These are phyloP conservation scores for Teunomyces pallodes DNA, from an alignment of 805 yeast species.

Conservation along the genomic window DNA sequence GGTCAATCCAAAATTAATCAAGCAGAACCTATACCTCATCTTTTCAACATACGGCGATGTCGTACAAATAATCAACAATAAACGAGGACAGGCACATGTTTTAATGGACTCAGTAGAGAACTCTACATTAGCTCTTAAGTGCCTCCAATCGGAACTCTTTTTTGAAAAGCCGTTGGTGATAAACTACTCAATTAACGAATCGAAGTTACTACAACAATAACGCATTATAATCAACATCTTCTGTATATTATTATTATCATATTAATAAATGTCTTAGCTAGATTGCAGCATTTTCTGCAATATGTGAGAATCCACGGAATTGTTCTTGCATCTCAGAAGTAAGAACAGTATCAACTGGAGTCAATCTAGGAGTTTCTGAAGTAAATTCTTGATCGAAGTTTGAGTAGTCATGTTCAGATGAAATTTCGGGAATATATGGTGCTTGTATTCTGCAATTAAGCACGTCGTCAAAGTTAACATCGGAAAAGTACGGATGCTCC, in stretches of 20 bases:
- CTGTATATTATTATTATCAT: neutral
- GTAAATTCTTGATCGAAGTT: constrained; percentile 96
- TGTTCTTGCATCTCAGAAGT: constrained; percentile 90
- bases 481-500: constrained; percentile 92
- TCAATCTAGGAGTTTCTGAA: constrained; percentile 87
- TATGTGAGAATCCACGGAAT: constrained; percentile 94
- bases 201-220: constrained; percentile 15
- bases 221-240: neutral
- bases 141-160: constrained; percentile 46
- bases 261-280: constrained; percentile 10
- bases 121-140: constrained; percentile 50
- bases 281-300: constrained; percentile 56
- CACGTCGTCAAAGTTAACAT: constrained; percentile 87
- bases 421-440: constrained; percentile 86
- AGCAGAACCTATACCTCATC: constrained; percentile 54
- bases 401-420: constrained; percentile 84
- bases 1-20: constrained; percentile 42
- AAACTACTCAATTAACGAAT: constrained; percentile 32
- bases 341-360: constrained; percentile 88
- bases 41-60: constrained; percentile 68
- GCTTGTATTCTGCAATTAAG: constrained; percentile 70
- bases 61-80: constrained; percentile 46
- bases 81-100: constrained; percentile 69
- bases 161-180: constrained; percentile 53
- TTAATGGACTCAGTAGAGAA: constrained; percentile 47